A percentile compares a stretch with the other conserved stretches of the same genome.
Evolutionary conservation across 139 green algal genomes (phyloP).

Genomic region (Haematococcus lacustris): DNA sequence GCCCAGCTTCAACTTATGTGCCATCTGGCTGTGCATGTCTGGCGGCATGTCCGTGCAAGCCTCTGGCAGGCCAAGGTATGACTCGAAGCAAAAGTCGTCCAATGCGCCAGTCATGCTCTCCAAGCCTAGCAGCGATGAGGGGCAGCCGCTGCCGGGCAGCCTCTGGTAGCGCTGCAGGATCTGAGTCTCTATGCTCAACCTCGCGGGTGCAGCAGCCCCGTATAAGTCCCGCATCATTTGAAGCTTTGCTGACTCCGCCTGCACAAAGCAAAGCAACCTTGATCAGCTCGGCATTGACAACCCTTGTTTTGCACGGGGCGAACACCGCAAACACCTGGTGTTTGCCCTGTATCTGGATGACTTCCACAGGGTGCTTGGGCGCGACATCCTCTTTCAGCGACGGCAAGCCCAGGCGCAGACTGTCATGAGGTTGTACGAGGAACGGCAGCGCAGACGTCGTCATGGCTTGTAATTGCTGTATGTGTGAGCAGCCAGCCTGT

Average conservation of each 20-base stretch:
- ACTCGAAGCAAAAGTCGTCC: slow-evolving; percentile 72
- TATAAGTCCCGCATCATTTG: slow-evolving; percentile 71
- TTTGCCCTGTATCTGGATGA: slow-evolving; percentile 52
- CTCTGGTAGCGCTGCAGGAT: slow-evolving; percentile 54
- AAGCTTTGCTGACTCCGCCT: slow-evolving; percentile 14
- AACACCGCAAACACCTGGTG: no score
- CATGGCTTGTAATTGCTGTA: no score
- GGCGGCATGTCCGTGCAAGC: slow-evolving; percentile 25
- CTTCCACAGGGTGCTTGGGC: slow-evolving; percentile 56
- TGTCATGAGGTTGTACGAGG: slow-evolving; percentile 48
- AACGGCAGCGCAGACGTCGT: no score
- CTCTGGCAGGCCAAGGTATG: slow-evolving; percentile 53
- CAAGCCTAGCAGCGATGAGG: slow-evolving; percentile 61
- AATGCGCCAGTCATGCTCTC: slow-evolving; percentile 65
- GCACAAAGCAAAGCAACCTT: not conserved
- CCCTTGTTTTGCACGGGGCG: not conserved
- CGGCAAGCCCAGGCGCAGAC: slow-evolving; percentile 56
- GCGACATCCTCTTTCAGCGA: slow-evolving; percentile 63
- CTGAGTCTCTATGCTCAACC: slow-evolving; percentile 68
- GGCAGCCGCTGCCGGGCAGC: slow-evolving; percentile 60
- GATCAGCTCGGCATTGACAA: not conserved
- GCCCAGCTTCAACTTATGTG: slow-evolving; percentile 33
- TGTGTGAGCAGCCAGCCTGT: no score
- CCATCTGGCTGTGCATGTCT: slow-evolving; percentile 73
- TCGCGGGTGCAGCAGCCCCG: slow-evolving; percentile 59